Evolutionary conservation across 257 asterid species (phyloP).

Genomic region (Ligustrum vulgare): DNA sequence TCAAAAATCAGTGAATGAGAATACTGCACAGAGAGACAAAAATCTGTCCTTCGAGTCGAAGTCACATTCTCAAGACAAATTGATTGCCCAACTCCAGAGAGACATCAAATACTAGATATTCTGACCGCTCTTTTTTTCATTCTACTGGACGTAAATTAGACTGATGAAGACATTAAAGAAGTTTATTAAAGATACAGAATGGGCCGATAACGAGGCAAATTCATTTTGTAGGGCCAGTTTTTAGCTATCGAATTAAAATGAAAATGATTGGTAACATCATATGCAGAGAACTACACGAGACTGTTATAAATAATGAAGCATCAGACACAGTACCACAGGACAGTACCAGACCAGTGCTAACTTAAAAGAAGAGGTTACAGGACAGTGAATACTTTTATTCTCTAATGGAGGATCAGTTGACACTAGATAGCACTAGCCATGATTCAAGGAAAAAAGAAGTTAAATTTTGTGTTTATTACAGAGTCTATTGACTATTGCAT

Average conservation of each 20-base stretch:
- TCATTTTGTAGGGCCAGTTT: neutral
- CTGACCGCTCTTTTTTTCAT: neutral
- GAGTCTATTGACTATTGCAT: too few relatives aligned
- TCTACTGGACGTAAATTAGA: neutral
- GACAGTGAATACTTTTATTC: neutral
- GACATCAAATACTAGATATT: neutral
- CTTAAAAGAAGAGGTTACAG: neutral
- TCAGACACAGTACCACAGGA: too few relatives aligned
- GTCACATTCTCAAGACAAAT: neutral
- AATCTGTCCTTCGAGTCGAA: neutral
- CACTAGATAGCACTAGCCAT: neutral
- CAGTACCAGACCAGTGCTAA: neutral
- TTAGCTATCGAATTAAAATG: neutral
- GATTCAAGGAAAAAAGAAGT: neutral
- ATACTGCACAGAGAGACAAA: neutral
- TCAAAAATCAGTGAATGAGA: neutral
- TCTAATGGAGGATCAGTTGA: neutral
- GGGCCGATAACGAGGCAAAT: neutral
- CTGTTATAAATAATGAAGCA: neutral
- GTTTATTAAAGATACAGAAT: neutral
- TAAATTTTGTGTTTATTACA: too few relatives aligned
- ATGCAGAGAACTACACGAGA: neutral
- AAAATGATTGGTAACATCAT: neutral
- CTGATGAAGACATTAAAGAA: neutral
- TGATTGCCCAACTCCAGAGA: neutral